These are phyloP conservation scores for Ascobolus immersus DNA, from an alignment of 495 filamentous ascomycete genomes.

Conservation along the genomic window DNA sequence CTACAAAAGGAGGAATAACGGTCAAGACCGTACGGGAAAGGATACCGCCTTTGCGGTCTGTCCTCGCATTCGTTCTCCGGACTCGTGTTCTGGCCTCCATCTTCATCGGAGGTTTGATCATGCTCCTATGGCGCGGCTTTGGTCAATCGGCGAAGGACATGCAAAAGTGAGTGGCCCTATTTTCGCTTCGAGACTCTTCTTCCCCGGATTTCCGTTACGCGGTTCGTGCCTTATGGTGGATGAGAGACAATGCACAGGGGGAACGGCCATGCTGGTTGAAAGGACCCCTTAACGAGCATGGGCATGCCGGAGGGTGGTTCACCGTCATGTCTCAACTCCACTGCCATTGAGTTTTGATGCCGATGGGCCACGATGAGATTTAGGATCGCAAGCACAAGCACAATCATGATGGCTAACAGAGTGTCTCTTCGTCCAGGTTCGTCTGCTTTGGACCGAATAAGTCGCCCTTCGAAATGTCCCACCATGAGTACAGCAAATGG, in stretches of 20 bases:
- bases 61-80: constrained; percentile 50
- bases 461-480: constrained; percentile 75
- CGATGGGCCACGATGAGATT: constrained; percentile 3
- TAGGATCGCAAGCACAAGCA: constrained; percentile 3
- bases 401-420: constrained; percentile 10
- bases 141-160: constrained; percentile 59
- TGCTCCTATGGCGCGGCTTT: constrained; percentile 79
- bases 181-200: no score
- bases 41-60: constrained; percentile 56
- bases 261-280: constrained; percentile 6
- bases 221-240: background rate
- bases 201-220: no score
- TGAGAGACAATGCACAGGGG: background rate
- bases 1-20: constrained; percentile 25
- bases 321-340: background rate
- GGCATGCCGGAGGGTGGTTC: constrained; percentile 1
- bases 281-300: no score
- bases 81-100: constrained; percentile 57
- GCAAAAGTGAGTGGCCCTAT: constrained; percentile 49
- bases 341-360: constrained; percentile 1
- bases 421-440: constrained; percentile 36
- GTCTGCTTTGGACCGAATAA: constrained; percentile 90
- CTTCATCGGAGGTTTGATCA: constrained; percentile 41
- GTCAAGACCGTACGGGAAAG: constrained; percentile 74
- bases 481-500: constrained; percentile 78